Conservation (phyloP, 2,329 filamentous ascomycete species). For the Colletotrichum chlorophyti region DNA sequence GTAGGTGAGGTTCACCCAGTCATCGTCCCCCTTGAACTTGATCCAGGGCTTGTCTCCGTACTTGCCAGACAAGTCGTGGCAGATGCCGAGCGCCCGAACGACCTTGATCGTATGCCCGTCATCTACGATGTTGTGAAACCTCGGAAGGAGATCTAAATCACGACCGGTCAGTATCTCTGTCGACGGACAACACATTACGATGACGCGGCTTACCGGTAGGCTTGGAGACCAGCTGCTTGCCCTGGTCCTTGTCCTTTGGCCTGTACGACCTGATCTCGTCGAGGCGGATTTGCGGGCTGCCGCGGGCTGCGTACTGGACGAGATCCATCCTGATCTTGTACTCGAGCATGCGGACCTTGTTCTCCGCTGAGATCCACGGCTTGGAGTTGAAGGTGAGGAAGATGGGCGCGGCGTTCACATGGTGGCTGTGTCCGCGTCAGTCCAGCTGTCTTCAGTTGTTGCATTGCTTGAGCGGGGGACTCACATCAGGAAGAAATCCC, state of each 20-base stretch:
- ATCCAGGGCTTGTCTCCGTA: slow-evolving; percentile 57
- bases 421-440: slow-evolving; percentile 63
- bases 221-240: slow-evolving; percentile 51
- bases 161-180: background rate
- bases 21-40: slow-evolving; percentile 57
- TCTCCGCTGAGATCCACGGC: slow-evolving; percentile 63
- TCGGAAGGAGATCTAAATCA: slow-evolving; percentile 49
- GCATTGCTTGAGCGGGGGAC: too few relatives aligned
- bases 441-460: too few relatives aligned
- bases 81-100: slow-evolving; percentile 72
- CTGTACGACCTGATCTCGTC: slow-evolving; percentile 67
- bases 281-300: slow-evolving; percentile 64
- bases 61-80: slow-evolving; percentile 55
- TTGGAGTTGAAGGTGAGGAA: slow-evolving; percentile 72
- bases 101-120: slow-evolving; percentile 87
- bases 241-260: slow-evolving; percentile 48
- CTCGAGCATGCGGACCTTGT: slow-evolving; percentile 76
- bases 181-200: background rate
- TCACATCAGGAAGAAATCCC: slow-evolving; percentile 79
- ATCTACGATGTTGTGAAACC: slow-evolving; percentile 60
- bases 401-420: slow-evolving; percentile 74
- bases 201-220: slow-evolving; percentile 50
- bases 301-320: slow-evolving; percentile 74
- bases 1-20: slow-evolving; percentile 67
- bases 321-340: slow-evolving; percentile 83